A percentile compares a stretch with the other conserved stretches of the same genome.
Evolutionary conservation across 805 yeast species (phyloP).

Genomic region (Yarrowia bubula): DNA sequence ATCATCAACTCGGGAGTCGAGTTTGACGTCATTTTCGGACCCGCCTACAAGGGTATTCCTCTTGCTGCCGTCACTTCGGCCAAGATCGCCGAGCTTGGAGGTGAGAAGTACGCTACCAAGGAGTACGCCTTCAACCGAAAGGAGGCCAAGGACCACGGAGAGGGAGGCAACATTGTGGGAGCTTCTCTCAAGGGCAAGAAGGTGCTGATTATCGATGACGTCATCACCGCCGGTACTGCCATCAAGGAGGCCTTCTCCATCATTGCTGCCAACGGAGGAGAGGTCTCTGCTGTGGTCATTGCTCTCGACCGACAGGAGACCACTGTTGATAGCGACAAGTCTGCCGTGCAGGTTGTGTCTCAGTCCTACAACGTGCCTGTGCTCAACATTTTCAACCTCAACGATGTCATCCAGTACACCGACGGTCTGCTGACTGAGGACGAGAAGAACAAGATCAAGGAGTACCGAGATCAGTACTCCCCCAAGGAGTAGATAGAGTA

Average conservation of each 20-base stretch:
- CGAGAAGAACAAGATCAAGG: slow-evolving; percentile 35
- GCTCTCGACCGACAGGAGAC: slow-evolving; percentile 93
- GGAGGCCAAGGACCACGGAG: slow-evolving; percentile 96
- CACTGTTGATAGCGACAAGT: slow-evolving; percentile 62
- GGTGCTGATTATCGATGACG: slow-evolving; percentile 89
- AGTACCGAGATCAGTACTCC: slow-evolving; percentile 38
- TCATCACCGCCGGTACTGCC: slow-evolving; percentile 98
- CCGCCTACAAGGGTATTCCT: slow-evolving; percentile 97
- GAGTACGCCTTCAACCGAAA: slow-evolving; percentile 96
- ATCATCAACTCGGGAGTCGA: slow-evolving; percentile 77
- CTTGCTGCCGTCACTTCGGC: slow-evolving; percentile 90
- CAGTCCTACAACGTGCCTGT: slow-evolving; percentile 78
- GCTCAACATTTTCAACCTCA: slow-evolving; percentile 69
- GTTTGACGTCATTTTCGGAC: slow-evolving; percentile 91
- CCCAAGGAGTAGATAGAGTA: slow-evolving; percentile 27
- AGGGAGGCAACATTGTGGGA: slow-evolving; percentile 95
- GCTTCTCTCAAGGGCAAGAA: slow-evolving; percentile 66
- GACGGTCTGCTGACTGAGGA: slow-evolving; percentile 33
- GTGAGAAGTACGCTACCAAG: slow-evolving; percentile 61
- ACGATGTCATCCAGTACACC: slow-evolving; percentile 68
- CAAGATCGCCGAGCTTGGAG: slow-evolving; percentile 83
- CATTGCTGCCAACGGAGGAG: slow-evolving; percentile 66
- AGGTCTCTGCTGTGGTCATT: slow-evolving; percentile 78
- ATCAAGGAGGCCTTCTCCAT: slow-evolving; percentile 89
- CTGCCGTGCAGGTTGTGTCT: slow-evolving; percentile 81